These are phyloP conservation scores for Pseudogymnoascus sp. DNA, from an alignment of 2,329 filamentous ascomycete genomes.

Conservation along the genomic window DNA sequence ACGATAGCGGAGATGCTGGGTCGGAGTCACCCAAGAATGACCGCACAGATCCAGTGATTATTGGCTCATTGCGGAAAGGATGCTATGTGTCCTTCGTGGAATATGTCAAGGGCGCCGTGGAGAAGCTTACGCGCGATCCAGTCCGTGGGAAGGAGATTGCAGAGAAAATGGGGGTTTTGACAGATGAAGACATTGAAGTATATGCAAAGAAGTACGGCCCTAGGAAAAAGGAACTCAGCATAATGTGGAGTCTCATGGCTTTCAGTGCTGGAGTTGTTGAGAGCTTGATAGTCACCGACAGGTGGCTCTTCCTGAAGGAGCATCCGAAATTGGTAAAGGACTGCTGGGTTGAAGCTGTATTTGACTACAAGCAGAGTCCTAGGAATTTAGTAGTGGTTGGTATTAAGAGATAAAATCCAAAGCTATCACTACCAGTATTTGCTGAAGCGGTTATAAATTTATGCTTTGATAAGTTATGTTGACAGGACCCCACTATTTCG, in stretches of 20 bases:
- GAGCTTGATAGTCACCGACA: constrained; percentile 80
- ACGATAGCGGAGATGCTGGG: constrained; percentile 14
- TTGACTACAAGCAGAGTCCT: constrained; percentile 79
- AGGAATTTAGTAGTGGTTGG: constrained; percentile 90
- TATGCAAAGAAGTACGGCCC: constrained; percentile 60
- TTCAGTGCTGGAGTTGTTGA: constrained; percentile 87
- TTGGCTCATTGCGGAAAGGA: constrained; percentile 73
- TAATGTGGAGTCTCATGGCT: constrained; percentile 93
- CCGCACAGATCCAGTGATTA: constrained; percentile 71
- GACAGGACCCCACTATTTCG: not conserved
- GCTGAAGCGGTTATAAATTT: not conserved
- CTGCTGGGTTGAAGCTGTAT: constrained; percentile 89
- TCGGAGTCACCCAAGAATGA: constrained; percentile 38
- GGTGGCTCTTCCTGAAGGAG: constrained; percentile 80
- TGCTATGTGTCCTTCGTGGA: constrained; percentile 67
- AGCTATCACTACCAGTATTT: not conserved
- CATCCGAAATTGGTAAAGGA: constrained; percentile 59
- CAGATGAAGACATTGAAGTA: constrained; percentile 62
- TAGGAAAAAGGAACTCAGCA: constrained; percentile 70
- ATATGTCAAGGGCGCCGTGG: constrained; percentile 74
- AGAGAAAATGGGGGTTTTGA: constrained; percentile 58
- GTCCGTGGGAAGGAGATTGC: constrained; percentile 52
- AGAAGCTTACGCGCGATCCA: constrained; percentile 59
- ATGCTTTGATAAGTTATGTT: not conserved
- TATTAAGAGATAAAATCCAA: constrained; percentile 47